Evolutionary conservation across 495 filamentous ascomycete genomes (phyloP), one percentile per base, ranked within the genome.

Genomic region (Xylaria curta): DNA sequence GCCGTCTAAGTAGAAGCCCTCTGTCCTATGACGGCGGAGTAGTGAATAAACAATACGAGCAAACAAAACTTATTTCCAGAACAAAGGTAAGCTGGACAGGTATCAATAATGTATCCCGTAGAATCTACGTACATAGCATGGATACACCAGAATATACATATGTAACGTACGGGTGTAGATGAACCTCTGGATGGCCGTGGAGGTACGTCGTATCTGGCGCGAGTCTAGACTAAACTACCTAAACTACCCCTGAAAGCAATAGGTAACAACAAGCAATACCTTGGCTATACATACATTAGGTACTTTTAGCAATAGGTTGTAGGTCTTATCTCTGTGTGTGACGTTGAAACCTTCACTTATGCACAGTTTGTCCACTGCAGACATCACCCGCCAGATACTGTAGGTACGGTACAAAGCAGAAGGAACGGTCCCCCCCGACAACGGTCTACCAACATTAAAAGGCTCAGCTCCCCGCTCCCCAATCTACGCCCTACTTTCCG

Each of bases 401-500:
- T 42, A 42, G 38, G 36, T 38, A 8, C 1, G 6, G 3, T 42
- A 66, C 69, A 64, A 56, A 66, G 60, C 69, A 17, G 26, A 19
- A 24, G 69, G 38, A 10, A 38, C 38, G 38, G 10, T 40, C 38
- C 38, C 38, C 60, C 68, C 68, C 68, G 68, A 70, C 68, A 70
- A 70, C 68, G 68, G 68, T 60, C 40, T 51, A 26, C 36, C 26
- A 24, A 66, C n/a, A 19, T 60, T 72, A 72, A 72, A 72, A 58
- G 69, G 51, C 62, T 49, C 70, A 67, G 70, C 62, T 67, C 62
- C 70, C 60, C 51, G 53, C 53, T 19, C 21, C 44, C n/a, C 15
- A 31, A 4, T n/a, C 47, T n/a, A 5, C 8, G 28, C 69, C 38
- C 38, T 31, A 24, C 69, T n/a, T 33, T 42, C 56, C 40, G 46